These are phyloP conservation scores for Nemophila menziesii DNA, from an alignment of 257 asterid genomes.

Conservation along the genomic window DNA sequence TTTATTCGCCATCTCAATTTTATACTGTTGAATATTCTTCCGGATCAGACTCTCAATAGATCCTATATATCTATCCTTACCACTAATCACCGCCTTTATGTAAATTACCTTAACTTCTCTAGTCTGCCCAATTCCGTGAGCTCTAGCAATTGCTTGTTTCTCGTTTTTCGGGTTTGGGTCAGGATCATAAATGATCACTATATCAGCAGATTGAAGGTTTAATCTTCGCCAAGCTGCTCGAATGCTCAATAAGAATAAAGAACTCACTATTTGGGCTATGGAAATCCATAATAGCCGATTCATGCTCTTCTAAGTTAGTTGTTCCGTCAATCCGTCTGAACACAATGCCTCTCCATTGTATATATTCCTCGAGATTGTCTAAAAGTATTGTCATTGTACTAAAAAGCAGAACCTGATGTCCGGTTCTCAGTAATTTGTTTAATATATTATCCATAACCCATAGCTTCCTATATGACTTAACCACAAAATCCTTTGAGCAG, in stretches of 20 bases:
- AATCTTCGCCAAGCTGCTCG: conserved; percentile 99
- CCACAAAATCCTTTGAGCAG: conserved; percentile 85
- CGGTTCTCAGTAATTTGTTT: conserved; percentile 82
- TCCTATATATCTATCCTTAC: conserved; percentile 92
- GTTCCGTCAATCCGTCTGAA: conserved; percentile 95
- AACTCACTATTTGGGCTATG: conserved; percentile 82
- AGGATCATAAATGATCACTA: conserved; percentile 96
- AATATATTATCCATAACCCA: conserved; percentile 89
- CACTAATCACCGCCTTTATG: conserved; percentile 96
- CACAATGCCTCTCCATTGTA: conserved; percentile 91
- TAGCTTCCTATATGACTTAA: conserved; percentile 89
- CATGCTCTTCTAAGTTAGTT: conserved; percentile 97
- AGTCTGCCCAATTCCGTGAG: conserved; percentile 97
- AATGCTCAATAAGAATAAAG: conserved; percentile 94
- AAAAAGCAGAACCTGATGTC: conserved; percentile 89
- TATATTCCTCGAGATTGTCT: conserved; percentile 91
- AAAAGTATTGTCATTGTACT: conserved; percentile 99
- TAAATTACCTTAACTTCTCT: conserved; percentile 97
- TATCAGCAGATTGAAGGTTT: conserved; percentile 96
- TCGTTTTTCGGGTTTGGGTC: conserved; percentile 99
- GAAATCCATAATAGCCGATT: conserved; percentile 91
- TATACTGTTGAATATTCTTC: conserved; percentile 91
- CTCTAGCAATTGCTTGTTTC: conserved; percentile 99
- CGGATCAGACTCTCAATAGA: conserved; percentile 95
- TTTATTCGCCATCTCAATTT: conserved; percentile 99